Evolutionary conservation across 2,329 filamentous ascomycete species (phyloP).

Genomic region (Fusarium coffeatum): DNA sequence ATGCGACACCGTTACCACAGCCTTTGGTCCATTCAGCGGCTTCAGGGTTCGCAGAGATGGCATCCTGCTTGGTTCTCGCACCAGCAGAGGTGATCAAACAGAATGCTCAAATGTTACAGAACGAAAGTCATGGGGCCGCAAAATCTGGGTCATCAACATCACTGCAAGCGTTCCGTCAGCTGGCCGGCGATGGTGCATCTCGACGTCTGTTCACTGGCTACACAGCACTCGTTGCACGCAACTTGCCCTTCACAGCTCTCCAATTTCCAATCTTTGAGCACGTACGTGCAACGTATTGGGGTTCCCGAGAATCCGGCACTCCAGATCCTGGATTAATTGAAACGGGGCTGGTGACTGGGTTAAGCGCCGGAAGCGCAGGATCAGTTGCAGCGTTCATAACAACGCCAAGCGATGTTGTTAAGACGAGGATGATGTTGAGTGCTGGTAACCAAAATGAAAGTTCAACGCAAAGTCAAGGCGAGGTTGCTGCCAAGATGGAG

Average conservation of each 20-base stretch:
- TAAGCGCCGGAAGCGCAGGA: slow-evolving; percentile 79
- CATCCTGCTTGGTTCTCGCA: slow-evolving; percentile 86
- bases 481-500: slow-evolving; percentile 38
- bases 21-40: slow-evolving; percentile 78
- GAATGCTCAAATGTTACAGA: slow-evolving; percentile 84
- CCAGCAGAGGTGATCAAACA: slow-evolving; percentile 94
- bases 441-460: slow-evolving; percentile 54
- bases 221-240: slow-evolving; percentile 81
- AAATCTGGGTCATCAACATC: slow-evolving; percentile 54
- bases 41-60: slow-evolving; percentile 81
- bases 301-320: slow-evolving; percentile 44
- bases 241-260: slow-evolving; percentile 87
- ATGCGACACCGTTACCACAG: slow-evolving; percentile 67
- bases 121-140: slow-evolving; percentile 28
- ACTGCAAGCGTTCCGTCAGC: slow-evolving; percentile 61
- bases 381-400: slow-evolving; percentile 82
- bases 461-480: slow-evolving; percentile 7
- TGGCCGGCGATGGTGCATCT: slow-evolving; percentile 65
- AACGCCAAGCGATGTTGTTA: slow-evolving; percentile 89
- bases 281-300: slow-evolving; percentile 67
- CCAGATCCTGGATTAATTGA: slow-evolving; percentile 63
- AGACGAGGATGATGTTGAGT: slow-evolving; percentile 87
- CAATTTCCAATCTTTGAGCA: slow-evolving; percentile 90
- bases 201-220: slow-evolving; percentile 77
- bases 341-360: slow-evolving; percentile 76